Percentiles rank a stretch among this genome's conserved stretches.
These are phyloP conservation scores for Sclerotinia borealis DNA, from an alignment of 2,329 filamentous ascomycete genomes.

Conservation along the genomic window DNA sequence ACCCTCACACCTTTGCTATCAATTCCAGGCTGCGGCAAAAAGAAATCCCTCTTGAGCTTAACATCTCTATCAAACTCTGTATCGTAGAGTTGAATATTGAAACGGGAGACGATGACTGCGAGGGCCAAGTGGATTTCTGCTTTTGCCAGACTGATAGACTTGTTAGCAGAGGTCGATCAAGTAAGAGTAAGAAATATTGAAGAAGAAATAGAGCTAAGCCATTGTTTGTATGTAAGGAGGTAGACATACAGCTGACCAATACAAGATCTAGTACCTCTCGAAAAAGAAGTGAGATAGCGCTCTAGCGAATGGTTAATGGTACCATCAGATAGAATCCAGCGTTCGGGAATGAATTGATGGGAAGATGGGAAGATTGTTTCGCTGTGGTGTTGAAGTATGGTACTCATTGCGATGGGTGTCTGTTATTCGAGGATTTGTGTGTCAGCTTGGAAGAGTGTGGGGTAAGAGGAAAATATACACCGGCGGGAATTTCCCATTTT, in stretches of 20 bases:
- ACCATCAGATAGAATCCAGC: conserved; percentile 23
- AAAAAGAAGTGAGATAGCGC: conserved; percentile 22
- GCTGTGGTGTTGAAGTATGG: conserved; percentile 22
- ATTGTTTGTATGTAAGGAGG: too few species aligned
- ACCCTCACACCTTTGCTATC: conserved; percentile 9
- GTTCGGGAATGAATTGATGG: conserved; percentile 16
- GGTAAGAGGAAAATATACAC: conserved; percentile 5
- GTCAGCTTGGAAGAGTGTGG: not conserved
- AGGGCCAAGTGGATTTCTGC: conserved; percentile 21
- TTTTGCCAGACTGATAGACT: conserved; percentile 23
- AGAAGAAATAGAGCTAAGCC: too few species aligned
- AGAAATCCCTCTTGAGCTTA: conserved; percentile 12
- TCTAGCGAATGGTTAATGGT: conserved; percentile 19
- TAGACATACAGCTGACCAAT: conserved; percentile 19
- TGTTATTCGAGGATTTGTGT: not conserved
- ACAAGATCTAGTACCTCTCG: conserved; percentile 21
- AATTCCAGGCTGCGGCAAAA: conserved; percentile 7
- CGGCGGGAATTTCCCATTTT: conserved; percentile 17
- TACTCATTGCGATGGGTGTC: conserved; percentile 23
- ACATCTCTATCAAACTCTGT: conserved; percentile 19
- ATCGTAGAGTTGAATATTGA: conserved; percentile 15
- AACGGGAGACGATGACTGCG: conserved; percentile 19
- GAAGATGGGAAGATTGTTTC: conserved; percentile 20
- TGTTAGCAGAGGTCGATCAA: too few species aligned
- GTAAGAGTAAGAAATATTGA: too few species aligned